These are phyloP conservation scores for Paramecium biaurelia DNA, from an alignment of 73 alveolate species.

Conservation along the genomic window DNA sequence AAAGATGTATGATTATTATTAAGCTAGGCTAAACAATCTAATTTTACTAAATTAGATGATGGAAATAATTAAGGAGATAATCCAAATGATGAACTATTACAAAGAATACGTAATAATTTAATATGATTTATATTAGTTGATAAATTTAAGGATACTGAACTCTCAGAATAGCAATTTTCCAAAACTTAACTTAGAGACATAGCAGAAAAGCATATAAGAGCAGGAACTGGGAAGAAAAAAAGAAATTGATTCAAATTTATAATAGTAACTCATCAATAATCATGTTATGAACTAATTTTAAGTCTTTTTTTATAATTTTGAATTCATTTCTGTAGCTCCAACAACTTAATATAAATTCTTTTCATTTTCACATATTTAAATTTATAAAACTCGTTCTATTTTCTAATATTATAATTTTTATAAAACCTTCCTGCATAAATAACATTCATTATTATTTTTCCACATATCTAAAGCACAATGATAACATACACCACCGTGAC, in stretches of 20 bases:
- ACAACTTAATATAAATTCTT: background rate
- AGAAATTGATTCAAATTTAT: background rate
- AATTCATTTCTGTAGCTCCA: background rate
- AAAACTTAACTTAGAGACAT: background rate
- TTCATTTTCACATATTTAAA: background rate
- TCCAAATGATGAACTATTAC: background rate
- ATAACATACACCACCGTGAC: conserved; percentile 59
- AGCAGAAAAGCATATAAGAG: conserved; percentile 4
- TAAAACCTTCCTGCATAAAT: conserved; percentile 47
- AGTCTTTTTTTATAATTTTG: background rate
- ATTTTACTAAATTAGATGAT: conserved; percentile 4
- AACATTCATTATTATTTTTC: conserved; percentile 21
- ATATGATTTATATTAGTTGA: background rate
- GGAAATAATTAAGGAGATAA: background rate
- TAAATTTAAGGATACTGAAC: conserved; percentile 2
- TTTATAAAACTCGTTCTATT: background rate
- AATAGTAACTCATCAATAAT: background rate
- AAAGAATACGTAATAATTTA: background rate
- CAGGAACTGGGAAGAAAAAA: conserved; percentile 1
- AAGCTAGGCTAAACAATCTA: background rate
- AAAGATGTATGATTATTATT: background rate
- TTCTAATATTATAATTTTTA: background rate
- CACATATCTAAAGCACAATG: conserved; percentile 56
- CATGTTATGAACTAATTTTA: background rate
- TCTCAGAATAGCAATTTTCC: background rate